These are phyloP conservation scores for Ligustrum vulgare DNA, from an alignment of 257 asterid species.

Conservation along the genomic window DNA sequence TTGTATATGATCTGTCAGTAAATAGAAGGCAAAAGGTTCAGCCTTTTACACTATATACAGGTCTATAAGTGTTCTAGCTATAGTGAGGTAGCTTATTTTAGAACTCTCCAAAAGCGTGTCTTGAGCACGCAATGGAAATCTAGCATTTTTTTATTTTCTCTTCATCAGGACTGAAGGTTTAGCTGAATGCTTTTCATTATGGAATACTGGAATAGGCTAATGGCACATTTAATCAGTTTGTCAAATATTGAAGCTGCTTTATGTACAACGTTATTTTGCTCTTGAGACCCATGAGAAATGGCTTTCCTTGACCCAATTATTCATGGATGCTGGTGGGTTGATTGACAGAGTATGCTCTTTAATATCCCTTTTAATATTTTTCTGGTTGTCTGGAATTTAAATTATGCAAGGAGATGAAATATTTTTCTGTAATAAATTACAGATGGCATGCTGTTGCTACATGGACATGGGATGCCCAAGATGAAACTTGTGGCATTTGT, in stretches of 20 bases:
- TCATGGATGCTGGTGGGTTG: slow-evolving; percentile 27
- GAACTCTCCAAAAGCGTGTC: not conserved
- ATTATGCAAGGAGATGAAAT: slow-evolving; percentile 7
- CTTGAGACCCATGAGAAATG: not conserved
- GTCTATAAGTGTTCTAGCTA: not conserved
- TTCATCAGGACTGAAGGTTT: not conserved
- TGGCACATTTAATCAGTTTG: not conserved
- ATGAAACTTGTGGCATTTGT: slow-evolving; percentile 91
- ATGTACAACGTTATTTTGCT: not conserved
- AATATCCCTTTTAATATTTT: slow-evolving; percentile 3
- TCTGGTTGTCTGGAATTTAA: not conserved
- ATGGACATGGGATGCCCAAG: slow-evolving; percentile 99
- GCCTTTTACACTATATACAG: not conserved
- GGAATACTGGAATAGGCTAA: not conserved
- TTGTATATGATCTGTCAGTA: not conserved
- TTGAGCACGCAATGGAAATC: not conserved
- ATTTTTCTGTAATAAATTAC: slow-evolving; percentile 7
- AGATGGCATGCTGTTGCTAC: slow-evolving; percentile 92
- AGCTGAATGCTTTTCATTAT: not conserved
- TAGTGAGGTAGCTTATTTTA: not conserved
- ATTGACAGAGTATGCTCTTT: slow-evolving; percentile 62
- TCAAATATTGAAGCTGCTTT: not conserved
- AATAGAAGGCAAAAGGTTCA: not conserved
- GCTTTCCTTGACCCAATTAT: slow-evolving; percentile 48
- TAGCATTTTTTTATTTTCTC: not conserved